Conservation (phyloP, 768 basidiomycete species). For the Mycena rebaudengoi region DNA sequence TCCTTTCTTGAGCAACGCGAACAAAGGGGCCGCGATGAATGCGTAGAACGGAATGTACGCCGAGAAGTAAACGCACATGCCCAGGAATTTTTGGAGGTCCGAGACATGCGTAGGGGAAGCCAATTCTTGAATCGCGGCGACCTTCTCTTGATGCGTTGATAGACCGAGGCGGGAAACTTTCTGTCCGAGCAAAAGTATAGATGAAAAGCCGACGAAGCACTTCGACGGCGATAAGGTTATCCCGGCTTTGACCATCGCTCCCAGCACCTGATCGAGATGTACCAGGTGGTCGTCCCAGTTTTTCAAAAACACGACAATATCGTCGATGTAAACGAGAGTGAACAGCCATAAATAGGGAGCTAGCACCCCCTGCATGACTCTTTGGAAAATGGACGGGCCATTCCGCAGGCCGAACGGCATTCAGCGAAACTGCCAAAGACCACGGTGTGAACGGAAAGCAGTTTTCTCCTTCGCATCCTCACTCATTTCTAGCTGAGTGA, state of each 20-base stretch:
- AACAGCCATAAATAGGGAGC: constrained; percentile 1
- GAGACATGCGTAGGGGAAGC: not conserved
- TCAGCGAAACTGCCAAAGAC: constrained; percentile 37
- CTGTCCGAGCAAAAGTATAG: too few species aligned
- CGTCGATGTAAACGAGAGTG: constrained; percentile 34
- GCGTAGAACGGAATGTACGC: constrained; percentile 37
- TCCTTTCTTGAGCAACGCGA: constrained; percentile 31
- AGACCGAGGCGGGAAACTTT: too few species aligned
- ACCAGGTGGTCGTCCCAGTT: constrained; percentile 29
- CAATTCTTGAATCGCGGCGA: too few species aligned
- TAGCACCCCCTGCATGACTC: constrained; percentile 5
- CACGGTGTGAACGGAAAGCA: constrained; percentile 40
- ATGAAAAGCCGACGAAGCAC: too few species aligned
- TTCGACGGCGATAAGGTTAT: constrained; percentile 35
- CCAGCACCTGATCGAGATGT: constrained; percentile 27
- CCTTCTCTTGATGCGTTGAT: too few species aligned
- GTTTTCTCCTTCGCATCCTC: constrained; percentile 34
- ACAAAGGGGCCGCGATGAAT: constrained; percentile 33
- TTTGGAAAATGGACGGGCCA: not conserved
- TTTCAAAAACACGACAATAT: constrained; percentile 27
- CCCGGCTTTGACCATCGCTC: constrained; percentile 22
- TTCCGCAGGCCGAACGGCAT: constrained; percentile 9
- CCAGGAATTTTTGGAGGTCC: constrained; percentile 33
- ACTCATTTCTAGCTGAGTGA: constrained; percentile 38
- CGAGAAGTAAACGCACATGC: constrained; percentile 37